Evolutionary conservation across 2,329 filamentous ascomycete species (phyloP).

Genomic region (Curvularia verruculosa): DNA sequence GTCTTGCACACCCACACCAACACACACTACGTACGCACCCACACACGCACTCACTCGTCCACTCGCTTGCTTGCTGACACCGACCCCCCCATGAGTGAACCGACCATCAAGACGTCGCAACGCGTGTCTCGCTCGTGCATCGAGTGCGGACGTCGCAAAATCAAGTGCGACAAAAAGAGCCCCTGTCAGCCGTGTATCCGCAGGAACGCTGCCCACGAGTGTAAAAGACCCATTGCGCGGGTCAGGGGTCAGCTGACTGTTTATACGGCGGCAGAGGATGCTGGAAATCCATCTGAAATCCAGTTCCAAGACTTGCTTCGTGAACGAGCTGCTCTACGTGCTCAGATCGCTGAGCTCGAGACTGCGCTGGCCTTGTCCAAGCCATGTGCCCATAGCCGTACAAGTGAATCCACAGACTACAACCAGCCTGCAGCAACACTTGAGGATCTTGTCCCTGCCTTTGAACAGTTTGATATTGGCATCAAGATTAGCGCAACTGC

Average conservation of each 20-base stretch:
- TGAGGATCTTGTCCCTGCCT: slow-evolving; percentile 18
- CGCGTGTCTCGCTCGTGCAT: slow-evolving; percentile 17
- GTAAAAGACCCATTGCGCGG: slow-evolving; percentile 16
- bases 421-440: slow-evolving; percentile 10
- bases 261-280: slow-evolving; percentile 9
- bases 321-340: slow-evolving; percentile 15
- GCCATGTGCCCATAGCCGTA: slow-evolving; percentile 18
- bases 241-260: slow-evolving; percentile 20
- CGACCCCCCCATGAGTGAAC: slow-evolving; percentile 9
- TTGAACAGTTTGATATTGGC: slow-evolving; percentile 21
- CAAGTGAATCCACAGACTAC: slow-evolving; percentile 13
- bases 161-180: slow-evolving; percentile 21
- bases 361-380: slow-evolving; percentile 18
- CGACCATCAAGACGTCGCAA: slow-evolving; percentile 19
- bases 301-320: slow-evolving; percentile 14
- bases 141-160: slow-evolving; percentile 20
- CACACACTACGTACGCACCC: not conserved
- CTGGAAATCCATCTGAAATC: slow-evolving; percentile 2
- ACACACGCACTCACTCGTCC: not conserved
- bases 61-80: not conserved
- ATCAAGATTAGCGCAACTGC: slow-evolving; percentile 5
- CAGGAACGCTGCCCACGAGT: slow-evolving; percentile 18
- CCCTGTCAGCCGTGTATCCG: slow-evolving; percentile 17
- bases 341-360: slow-evolving; percentile 21
- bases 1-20: not conserved